Conservation (phyloP, 306 rosid species). For the Hippophae rhamnoides region DNA sequence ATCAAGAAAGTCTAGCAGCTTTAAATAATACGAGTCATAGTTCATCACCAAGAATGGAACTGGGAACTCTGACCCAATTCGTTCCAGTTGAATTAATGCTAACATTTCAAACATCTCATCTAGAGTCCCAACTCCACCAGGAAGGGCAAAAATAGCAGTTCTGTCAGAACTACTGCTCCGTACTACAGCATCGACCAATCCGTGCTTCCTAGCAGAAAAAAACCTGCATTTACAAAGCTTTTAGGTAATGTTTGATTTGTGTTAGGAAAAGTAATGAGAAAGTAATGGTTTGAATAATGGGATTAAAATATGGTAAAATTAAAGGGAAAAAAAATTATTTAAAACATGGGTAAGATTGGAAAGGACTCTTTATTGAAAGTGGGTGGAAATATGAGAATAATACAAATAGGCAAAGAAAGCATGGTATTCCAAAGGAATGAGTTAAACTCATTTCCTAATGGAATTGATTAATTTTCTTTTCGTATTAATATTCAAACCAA, state of each 20-base stretch:
- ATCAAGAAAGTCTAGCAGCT: conserved; percentile 56
- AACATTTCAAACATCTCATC: conserved; percentile 81
- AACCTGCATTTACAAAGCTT: conserved; percentile 45
- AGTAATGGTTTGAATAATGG: too few relatives aligned
- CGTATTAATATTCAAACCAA: neutral
- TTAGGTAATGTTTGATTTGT: neutral
- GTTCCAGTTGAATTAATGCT: conserved; percentile 62
- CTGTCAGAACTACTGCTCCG: conserved; percentile 47
- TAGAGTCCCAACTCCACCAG: conserved; percentile 90
- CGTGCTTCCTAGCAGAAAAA: conserved; percentile 97
- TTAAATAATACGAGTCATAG: conserved; percentile 69
- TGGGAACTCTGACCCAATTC: conserved; percentile 74
- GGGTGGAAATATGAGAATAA: too few relatives aligned
- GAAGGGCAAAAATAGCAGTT: conserved; percentile 76
- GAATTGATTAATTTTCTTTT: too few relatives aligned
- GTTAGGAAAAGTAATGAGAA: too few relatives aligned
- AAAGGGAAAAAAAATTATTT: too few relatives aligned
- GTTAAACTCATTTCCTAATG: too few relatives aligned
- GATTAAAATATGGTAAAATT: too few relatives aligned
- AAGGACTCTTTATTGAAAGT: too few relatives aligned
- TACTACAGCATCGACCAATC: conserved; percentile 79
- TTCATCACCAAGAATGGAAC: conserved; percentile 80
- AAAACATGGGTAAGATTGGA: too few relatives aligned
- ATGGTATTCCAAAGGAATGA: too few relatives aligned
- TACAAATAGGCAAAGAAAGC: too few relatives aligned